These are phyloP conservation scores for Neonectria coccinea DNA, from an alignment of 2,329 filamentous ascomycete genomes.

Conservation along the genomic window DNA sequence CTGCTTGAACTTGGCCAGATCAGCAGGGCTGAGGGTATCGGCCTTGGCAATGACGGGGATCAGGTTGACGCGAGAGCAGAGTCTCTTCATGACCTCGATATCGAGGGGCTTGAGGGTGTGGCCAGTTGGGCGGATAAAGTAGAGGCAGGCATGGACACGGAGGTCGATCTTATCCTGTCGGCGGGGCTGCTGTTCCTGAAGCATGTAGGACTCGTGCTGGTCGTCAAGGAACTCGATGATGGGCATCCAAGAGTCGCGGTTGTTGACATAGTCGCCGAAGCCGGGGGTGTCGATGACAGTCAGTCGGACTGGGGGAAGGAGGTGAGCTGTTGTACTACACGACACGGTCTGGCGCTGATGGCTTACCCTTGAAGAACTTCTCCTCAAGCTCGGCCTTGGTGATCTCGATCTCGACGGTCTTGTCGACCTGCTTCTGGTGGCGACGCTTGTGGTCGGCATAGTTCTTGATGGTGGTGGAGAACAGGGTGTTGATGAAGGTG, in stretches of 20 bases:
- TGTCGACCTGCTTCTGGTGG: constrained; percentile 99
- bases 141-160: constrained; percentile 96
- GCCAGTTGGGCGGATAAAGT: constrained; percentile 98
- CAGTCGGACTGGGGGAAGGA: constrained; percentile 78
- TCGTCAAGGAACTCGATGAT: constrained; percentile 99
- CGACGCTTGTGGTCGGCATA: constrained; percentile 99
- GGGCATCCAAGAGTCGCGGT: constrained; percentile 99
- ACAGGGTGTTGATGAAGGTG: constrained; percentile 99
- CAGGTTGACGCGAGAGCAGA: constrained; percentile 97
- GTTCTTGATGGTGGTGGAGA: constrained; percentile 99
- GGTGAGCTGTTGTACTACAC: constrained; percentile 27
- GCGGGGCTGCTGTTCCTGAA: constrained; percentile 99
- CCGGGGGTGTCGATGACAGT: constrained; percentile 99
- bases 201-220: constrained; percentile 99
- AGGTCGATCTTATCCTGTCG: constrained; percentile 99
- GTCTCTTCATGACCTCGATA: constrained; percentile 99
- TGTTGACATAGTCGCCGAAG: constrained; percentile 99
- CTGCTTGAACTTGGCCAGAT: constrained; percentile 94
- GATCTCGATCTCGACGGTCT: constrained; percentile 99
- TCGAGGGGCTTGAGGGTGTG: constrained; percentile 98
- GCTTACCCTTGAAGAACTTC: constrained; percentile 99
- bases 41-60: constrained; percentile 99
- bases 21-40: constrained; percentile 92
- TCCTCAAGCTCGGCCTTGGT: constrained; percentile 99
- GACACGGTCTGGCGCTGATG: constrained; percentile 17